Evolutionary conservation across 768 basidiomycete genomes (phyloP).

Genomic region (Daedalea quercina): DNA sequence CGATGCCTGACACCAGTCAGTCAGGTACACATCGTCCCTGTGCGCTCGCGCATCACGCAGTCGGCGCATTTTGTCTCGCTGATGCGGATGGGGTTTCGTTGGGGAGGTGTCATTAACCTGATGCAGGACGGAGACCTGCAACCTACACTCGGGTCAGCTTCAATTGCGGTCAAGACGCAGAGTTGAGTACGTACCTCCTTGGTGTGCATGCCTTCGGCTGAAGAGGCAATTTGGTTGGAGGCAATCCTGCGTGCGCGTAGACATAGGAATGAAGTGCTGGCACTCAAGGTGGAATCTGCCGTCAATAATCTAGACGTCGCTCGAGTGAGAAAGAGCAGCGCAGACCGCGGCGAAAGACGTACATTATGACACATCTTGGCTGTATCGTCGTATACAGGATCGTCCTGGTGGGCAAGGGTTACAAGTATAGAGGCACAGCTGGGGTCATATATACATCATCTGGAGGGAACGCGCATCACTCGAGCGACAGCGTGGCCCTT

Average conservation of each 20-base stretch:
- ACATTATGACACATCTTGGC: slow-evolving; percentile 70
- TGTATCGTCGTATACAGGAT: slow-evolving; percentile 13
- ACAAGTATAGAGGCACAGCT: slow-evolving; percentile 5
- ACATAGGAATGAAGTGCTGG: slow-evolving; percentile 68
- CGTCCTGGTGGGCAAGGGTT: slow-evolving; percentile 15
- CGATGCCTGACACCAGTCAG: neutral
- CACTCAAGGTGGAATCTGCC: slow-evolving; percentile 67
- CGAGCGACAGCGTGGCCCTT: slow-evolving; percentile 19
- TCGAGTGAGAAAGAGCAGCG: slow-evolving; percentile 3
- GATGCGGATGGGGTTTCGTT: slow-evolving; percentile 66
- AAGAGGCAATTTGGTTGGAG: slow-evolving; percentile 59
- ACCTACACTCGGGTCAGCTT: slow-evolving; percentile 7
- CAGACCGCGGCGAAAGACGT: slow-evolving; percentile 19
- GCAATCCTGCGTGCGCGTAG: slow-evolving; percentile 64
- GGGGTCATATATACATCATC: slow-evolving; percentile 21
- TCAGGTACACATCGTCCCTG: slow-evolving; percentile 17
- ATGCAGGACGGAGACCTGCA: slow-evolving; percentile 52
- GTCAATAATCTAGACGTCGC: slow-evolving; percentile 53
- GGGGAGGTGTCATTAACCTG: slow-evolving; percentile 61
- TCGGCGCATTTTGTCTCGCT: slow-evolving; percentile 41
- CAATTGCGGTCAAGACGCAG: neutral
- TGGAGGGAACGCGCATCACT: slow-evolving; percentile 20
- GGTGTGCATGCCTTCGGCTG: slow-evolving; percentile 57
- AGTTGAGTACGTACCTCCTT: slow-evolving; percentile 35
- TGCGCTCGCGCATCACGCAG: slow-evolving; percentile 26